Percentiles rank a stretch among this genome's conserved stretches.
Evolutionary conservation across 2,329 filamentous ascomycete species (phyloP).

Genomic region (Nectriaceae sp.): DNA sequence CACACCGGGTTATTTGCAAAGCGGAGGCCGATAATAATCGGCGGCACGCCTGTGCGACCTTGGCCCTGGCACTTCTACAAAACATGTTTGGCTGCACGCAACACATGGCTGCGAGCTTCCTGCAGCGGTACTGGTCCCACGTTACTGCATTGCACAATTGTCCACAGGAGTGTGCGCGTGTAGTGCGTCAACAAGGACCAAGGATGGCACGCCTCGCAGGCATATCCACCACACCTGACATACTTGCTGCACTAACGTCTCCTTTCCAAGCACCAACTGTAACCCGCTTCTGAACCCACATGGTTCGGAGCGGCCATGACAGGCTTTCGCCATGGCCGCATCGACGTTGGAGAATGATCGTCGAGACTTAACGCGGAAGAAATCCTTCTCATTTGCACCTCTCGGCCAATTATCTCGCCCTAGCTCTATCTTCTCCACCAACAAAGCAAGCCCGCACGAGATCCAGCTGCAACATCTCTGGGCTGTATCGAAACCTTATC

Average conservation of each 20-base stretch:
- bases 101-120: neutral
- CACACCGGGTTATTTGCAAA: too few relatives aligned
- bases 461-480: too few relatives aligned
- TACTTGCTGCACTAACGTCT: neutral
- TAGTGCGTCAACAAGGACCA: neutral
- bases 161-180: neutral
- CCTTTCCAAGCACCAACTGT: neutral
- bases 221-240: neutral
- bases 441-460: too few relatives aligned
- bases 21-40: too few relatives aligned
- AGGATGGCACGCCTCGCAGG: neutral
- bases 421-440: too few relatives aligned
- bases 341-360: neutral
- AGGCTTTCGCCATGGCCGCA: neutral
- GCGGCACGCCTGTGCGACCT: too few relatives aligned
- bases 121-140: neutral
- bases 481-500: too few relatives aligned
- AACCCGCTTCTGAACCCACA: neutral
- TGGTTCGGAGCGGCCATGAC: neutral
- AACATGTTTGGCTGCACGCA: neutral
- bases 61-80: too few relatives aligned
- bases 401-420: too few relatives aligned
- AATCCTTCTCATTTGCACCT: too few relatives aligned
- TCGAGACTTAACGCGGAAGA: neutral
- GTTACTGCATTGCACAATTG: neutral